Conservation (phyloP, 2,329 filamentous ascomycete genomes). For the Aspergillus melleus region DNA sequence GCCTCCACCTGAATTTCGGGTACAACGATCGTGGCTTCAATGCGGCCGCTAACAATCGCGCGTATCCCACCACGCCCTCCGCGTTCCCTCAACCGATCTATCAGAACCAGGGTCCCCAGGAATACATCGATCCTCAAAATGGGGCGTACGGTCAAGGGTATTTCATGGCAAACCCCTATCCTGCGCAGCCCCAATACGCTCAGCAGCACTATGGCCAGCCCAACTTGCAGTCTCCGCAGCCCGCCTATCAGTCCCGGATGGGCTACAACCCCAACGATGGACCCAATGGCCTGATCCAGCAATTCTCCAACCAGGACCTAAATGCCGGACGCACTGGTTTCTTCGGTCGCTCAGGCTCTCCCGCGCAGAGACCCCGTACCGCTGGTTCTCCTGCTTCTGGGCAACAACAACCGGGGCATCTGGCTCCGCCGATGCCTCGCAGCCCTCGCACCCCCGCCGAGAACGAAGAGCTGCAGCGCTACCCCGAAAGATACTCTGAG, state of each 20-base stretch:
- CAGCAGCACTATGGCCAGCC: conserved; percentile 54
- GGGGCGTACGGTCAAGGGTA: conserved; percentile 52
- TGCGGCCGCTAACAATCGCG: conserved; percentile 60
- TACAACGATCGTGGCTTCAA: conserved; percentile 66
- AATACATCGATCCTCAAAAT: conserved; percentile 57
- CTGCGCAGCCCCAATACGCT: conserved; percentile 51
- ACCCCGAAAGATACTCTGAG: conserved; percentile 84
- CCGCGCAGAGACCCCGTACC: conserved; percentile 77
- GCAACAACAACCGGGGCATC: conserved; percentile 63
- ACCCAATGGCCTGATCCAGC: conserved; percentile 87
- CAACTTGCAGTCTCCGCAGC: conserved; percentile 57
- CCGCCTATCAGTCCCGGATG: conserved; percentile 53
- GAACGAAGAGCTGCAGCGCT: conserved; percentile 71
- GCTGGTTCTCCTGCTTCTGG: conserved; percentile 60
- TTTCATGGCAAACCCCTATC: conserved; percentile 63
- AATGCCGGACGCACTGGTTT: conserved; percentile 69
- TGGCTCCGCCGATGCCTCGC: conserved; percentile 66
- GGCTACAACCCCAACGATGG: conserved; percentile 69
- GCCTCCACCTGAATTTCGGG: conserved; percentile 50
- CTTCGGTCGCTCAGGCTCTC: conserved; percentile 68
- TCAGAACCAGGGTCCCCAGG: conserved; percentile 59
- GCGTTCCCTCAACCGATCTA: conserved; percentile 93
- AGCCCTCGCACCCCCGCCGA: conserved; percentile 57
- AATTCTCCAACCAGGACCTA: conserved; percentile 96
- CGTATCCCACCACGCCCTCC: conserved; percentile 86